Evolutionary conservation across 371 early-diverging fungal genomes (phyloP).

Genomic region (Actinomortierella wolfii): DNA sequence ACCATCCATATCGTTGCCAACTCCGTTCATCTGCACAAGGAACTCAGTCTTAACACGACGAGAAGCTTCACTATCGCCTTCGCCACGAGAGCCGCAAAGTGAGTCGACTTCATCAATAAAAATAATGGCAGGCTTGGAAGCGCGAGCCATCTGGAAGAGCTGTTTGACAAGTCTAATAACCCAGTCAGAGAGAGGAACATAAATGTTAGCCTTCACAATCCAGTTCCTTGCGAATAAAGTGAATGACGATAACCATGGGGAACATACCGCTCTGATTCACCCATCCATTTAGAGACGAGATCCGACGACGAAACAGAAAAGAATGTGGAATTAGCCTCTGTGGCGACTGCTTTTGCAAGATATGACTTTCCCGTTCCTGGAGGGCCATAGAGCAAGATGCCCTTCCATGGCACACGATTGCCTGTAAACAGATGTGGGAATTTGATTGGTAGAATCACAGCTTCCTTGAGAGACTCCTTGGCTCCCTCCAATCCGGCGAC

Average conservation of each 20-base stretch:
- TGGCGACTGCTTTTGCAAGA: conserved; percentile 97
- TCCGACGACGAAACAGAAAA: conserved; percentile 96
- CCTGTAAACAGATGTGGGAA: conserved; percentile 97
- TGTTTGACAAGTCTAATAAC: conserved; percentile 88
- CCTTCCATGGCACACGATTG: conserved; percentile 95
- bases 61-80: conserved; percentile 94
- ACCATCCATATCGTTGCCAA: conserved; percentile 92
- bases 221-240: conserved; percentile 1
- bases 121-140: conserved; percentile 92
- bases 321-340: conserved; percentile 95
- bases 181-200: not conserved
- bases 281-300: conserved; percentile 98
- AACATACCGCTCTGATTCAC: conserved; percentile 88
- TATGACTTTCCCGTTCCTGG: conserved; percentile 99
- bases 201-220: no score
- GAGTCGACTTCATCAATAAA: conserved; percentile 99
- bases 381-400: conserved; percentile 98
- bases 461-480: conserved; percentile 98
- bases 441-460: conserved; percentile 97
- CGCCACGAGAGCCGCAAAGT: conserved; percentile 91
- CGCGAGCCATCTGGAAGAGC: conserved; percentile 93
- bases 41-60: conserved; percentile 96
- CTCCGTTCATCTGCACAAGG: conserved; percentile 98
- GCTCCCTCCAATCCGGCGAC: conserved; percentile 98
- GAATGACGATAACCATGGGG: not conserved